phyloP scores from a whole-genome alignment of 345 rosid genomes.

The Salix suchowensis region DNA sequence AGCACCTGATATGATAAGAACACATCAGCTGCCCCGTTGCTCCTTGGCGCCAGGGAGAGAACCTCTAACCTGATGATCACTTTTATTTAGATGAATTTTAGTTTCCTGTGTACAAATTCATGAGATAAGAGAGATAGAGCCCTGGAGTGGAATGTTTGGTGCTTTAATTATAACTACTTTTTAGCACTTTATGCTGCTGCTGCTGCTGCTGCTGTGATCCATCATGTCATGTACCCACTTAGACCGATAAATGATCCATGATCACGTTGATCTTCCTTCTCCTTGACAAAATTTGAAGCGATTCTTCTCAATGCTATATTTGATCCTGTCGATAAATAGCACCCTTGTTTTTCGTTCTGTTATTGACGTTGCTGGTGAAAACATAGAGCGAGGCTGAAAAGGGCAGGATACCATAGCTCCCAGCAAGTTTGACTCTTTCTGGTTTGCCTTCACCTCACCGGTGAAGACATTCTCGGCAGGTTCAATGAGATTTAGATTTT shows the following conservation, averaged over 20 bases:
- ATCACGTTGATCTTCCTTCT: background rate
- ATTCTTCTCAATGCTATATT: background rate
- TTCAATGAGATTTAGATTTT: too few relatives aligned
- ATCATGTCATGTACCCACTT: background rate
- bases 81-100: conserved; percentile 23
- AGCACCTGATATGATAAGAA: conserved; percentile 31
- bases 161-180: conserved; percentile 19
- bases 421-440: too few relatives aligned
- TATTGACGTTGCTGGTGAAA: background rate
- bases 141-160: conserved; percentile 26
- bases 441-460: too few relatives aligned
- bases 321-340: too few relatives aligned
- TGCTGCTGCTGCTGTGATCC: background rate
- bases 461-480: too few relatives aligned
- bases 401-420: too few relatives aligned
- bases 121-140: background rate
- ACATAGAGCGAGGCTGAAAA: too few relatives aligned
- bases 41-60: conserved; percentile 15
- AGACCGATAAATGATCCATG: background rate
- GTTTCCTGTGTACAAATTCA: conserved; percentile 36
- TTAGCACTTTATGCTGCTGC: conserved; percentile 8
- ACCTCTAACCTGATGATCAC: conserved; percentile 25
- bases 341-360: too few relatives aligned
- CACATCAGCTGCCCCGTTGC: background rate
- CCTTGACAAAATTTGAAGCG: background rate